These are phyloP conservation scores for Amoebophrya sp. DNA, from an alignment of 169 alveolate species.

Conservation along the genomic window DNA sequence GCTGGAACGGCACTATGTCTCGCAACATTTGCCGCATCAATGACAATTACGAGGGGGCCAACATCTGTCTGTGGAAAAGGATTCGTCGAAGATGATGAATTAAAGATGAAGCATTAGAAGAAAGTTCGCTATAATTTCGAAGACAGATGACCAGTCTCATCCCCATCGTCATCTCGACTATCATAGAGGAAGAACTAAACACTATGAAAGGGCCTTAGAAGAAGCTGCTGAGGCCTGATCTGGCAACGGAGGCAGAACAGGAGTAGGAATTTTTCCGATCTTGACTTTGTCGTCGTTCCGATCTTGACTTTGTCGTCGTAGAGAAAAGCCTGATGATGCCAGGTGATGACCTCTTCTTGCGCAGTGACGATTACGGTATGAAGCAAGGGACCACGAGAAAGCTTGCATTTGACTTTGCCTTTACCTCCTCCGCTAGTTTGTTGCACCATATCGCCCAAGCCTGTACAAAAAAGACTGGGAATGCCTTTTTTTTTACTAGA, in stretches of 20 bases:
- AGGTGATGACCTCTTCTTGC: neutral
- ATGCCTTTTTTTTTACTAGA: too few species aligned
- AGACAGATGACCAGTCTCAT: too few species aligned
- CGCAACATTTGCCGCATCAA: neutral
- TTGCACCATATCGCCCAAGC: neutral
- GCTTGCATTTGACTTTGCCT: neutral
- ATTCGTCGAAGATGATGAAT: too few species aligned
- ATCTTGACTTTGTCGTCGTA: neutral
- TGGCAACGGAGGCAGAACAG: neutral
- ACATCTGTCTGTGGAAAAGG: neutral
- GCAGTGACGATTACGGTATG: neutral
- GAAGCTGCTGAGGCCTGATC: too few species aligned
- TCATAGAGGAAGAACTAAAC: too few species aligned
- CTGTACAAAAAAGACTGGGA: neutral
- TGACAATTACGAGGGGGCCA: neutral
- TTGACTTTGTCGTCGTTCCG: neutral
- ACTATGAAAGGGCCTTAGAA: too few species aligned
- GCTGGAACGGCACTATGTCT: neutral
- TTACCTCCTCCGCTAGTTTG: neutral
- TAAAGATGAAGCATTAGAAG: too few species aligned
- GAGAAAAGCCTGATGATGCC: neutral
- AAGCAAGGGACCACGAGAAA: neutral
- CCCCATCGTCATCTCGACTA: too few species aligned
- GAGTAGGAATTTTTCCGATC: neutral
- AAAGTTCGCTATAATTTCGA: too few species aligned